Evolutionary conservation across 2,329 filamentous ascomycete species (phyloP).

Genomic region (Colletotrichum tabaci): DNA sequence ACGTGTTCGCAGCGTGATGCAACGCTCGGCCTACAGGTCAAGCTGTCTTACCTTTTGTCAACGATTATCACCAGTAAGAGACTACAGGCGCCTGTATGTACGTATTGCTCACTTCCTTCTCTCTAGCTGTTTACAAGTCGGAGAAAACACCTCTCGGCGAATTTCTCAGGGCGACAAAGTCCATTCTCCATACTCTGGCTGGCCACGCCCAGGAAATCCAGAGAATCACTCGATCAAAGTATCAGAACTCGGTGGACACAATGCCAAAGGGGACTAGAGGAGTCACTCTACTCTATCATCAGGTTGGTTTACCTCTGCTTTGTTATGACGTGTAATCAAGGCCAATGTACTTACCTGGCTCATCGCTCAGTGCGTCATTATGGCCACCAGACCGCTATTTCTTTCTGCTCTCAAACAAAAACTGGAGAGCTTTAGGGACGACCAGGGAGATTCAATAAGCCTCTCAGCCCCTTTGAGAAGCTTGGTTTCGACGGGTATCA

Average conservation of each 20-base stretch:
- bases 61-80: conserved; percentile 53
- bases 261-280: conserved; percentile 56
- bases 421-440: conserved; percentile 47
- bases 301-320: conserved; percentile 46
- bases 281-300: conserved; percentile 56
- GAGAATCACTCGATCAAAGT: conserved; percentile 52
- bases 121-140: conserved; percentile 53
- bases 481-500: conserved; percentile 56
- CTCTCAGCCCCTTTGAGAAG: conserved; percentile 51
- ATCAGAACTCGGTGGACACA: conserved; percentile 49
- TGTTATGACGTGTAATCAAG: not conserved
- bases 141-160: conserved; percentile 49
- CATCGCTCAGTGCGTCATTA: conserved; percentile 52
- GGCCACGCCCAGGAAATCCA: conserved; percentile 57
- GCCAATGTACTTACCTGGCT: not conserved
- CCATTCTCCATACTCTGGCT: conserved; percentile 54
- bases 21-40: conserved; percentile 53
- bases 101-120: fast-evolving
- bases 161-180: conserved; percentile 55
- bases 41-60: conserved; percentile 53
- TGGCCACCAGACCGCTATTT: conserved; percentile 56
- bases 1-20: conserved; percentile 48
- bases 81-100: too few species aligned
- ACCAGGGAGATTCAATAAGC: conserved; percentile 49
- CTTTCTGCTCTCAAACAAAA: conserved; percentile 57